These are phyloP conservation scores for Boletellus ananas DNA, from an alignment of 768 basidiomycete genomes.

Conservation along the genomic window DNA sequence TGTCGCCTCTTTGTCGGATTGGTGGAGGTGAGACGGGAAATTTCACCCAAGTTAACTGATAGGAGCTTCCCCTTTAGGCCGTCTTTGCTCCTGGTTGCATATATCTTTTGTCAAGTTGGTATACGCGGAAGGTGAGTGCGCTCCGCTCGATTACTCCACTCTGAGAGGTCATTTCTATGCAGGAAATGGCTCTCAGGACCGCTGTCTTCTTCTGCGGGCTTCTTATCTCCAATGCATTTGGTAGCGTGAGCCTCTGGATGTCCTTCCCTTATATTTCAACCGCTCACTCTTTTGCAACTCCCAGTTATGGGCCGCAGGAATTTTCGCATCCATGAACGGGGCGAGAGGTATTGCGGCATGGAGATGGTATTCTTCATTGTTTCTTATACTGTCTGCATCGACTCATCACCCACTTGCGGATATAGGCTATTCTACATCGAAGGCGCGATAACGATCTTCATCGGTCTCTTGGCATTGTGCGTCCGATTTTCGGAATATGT, in stretches of 20 bases:
- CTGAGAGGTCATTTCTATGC: too few relatives aligned
- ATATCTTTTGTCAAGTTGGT: slow-evolving; percentile 31
- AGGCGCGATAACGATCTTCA: slow-evolving; percentile 57
- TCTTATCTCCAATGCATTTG: slow-evolving; percentile 64
- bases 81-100: slow-evolving; percentile 61
- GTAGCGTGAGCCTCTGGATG: slow-evolving; percentile 47
- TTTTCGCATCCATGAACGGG: slow-evolving; percentile 69
- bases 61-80: slow-evolving; percentile 30
- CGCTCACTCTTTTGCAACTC: background rate
- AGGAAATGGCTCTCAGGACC: slow-evolving; percentile 66
- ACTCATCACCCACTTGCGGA: background rate
- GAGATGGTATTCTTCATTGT: too few relatives aligned
- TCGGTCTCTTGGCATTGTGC: slow-evolving; percentile 55
- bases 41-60: background rate
- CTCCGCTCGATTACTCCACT: too few relatives aligned
- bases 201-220: slow-evolving; percentile 57
- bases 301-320: slow-evolving; percentile 69
- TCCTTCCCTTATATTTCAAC: too few relatives aligned
- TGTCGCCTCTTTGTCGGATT: slow-evolving; percentile 62
- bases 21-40: slow-evolving; percentile 41
- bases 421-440: slow-evolving; percentile 70
- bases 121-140: slow-evolving; percentile 20
- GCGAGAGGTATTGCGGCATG: slow-evolving; percentile 62
- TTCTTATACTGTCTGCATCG: slow-evolving; percentile 1
- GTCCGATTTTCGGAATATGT: background rate